Evolutionary conservation across 1,139 yeast genomes (phyloP).

Genomic region (Pichia terricola): DNA sequence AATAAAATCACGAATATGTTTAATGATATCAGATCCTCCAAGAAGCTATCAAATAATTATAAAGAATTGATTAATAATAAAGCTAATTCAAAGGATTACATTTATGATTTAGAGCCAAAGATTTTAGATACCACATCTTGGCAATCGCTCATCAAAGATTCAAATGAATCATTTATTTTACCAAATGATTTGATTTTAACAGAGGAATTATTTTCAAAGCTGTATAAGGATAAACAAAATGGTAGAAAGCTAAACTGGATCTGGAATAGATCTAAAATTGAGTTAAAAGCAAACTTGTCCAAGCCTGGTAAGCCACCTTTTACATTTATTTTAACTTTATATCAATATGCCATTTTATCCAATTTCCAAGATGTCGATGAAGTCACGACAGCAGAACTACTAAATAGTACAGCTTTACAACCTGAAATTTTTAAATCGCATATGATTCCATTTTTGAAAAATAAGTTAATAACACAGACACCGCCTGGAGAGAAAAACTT

Average conservation of each 20-base stretch:
- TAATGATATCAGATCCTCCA: constrained; percentile 83
- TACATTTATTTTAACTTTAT: constrained; percentile 68
- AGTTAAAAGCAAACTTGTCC: constrained; percentile 78
- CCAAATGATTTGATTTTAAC: constrained; percentile 59
- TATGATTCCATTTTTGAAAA: constrained; percentile 69
- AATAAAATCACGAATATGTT: constrained; percentile 94
- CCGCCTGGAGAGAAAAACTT: constrained; percentile 46
- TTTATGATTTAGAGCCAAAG: constrained; percentile 24
- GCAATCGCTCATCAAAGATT: constrained; percentile 21
- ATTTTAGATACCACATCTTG: constrained; percentile 24
- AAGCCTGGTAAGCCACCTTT: constrained; percentile 81
- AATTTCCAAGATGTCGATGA: constrained; percentile 63
- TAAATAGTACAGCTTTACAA: constrained; percentile 60
- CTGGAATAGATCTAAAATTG: constrained; percentile 93
- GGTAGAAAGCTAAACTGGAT: constrained; percentile 93
- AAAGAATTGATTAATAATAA: constrained; percentile 37
- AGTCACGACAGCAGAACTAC: constrained; percentile 52
- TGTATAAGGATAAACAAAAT: constrained; percentile 67
- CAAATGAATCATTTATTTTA: constrained; percentile 37
- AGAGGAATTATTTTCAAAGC: constrained; percentile 55
- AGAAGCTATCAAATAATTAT: constrained; percentile 63
- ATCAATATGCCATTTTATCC: constrained; percentile 77
- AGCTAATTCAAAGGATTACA: constrained; percentile 22
- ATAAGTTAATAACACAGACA: constrained; percentile 58
- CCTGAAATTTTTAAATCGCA: constrained; percentile 62